A percentile compares a stretch with the other conserved stretches of the same genome.
Evolutionary conservation across 305 asterid genomes (phyloP).

Genomic region (Solanum hybrid): DNA sequence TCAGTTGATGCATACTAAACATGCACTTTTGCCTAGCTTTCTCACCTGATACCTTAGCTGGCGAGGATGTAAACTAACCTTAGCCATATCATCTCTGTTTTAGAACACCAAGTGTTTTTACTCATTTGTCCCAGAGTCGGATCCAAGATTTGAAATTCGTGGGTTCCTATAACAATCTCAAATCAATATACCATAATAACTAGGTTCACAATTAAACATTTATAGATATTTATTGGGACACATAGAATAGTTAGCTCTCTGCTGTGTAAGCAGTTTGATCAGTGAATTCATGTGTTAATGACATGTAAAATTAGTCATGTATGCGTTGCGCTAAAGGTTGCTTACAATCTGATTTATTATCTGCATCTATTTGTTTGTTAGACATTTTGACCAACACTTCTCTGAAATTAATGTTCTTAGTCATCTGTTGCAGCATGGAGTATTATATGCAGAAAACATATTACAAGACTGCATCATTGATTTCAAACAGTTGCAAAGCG

Average conservation of each 20-base stretch:
- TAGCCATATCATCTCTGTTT: background rate
- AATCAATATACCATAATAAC: background rate
- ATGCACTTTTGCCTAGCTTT: background rate
- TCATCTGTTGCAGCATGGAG: slow-evolving; percentile 55
- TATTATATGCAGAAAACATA: slow-evolving; percentile 96
- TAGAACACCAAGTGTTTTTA: background rate
- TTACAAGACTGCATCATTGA: slow-evolving; percentile 91
- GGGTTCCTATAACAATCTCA: background rate
- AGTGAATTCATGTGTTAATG: background rate
- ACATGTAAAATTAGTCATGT: background rate
- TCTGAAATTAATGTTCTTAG: background rate
- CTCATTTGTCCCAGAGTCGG: background rate
- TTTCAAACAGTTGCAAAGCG: slow-evolving; percentile 93
- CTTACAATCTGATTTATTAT: background rate
- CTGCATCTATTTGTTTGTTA: background rate
- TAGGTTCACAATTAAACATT: background rate
- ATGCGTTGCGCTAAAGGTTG: background rate
- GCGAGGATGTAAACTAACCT: background rate
- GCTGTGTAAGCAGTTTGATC: background rate
- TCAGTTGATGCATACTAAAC: background rate
- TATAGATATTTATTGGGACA: background rate
- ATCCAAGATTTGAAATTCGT: background rate
- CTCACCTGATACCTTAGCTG: background rate
- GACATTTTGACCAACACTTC: background rate
- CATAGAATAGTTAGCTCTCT: background rate